Evolutionary conservation across 805 yeast genomes (phyloP).

Genomic region (Pichia nanzhaoensis): DNA sequence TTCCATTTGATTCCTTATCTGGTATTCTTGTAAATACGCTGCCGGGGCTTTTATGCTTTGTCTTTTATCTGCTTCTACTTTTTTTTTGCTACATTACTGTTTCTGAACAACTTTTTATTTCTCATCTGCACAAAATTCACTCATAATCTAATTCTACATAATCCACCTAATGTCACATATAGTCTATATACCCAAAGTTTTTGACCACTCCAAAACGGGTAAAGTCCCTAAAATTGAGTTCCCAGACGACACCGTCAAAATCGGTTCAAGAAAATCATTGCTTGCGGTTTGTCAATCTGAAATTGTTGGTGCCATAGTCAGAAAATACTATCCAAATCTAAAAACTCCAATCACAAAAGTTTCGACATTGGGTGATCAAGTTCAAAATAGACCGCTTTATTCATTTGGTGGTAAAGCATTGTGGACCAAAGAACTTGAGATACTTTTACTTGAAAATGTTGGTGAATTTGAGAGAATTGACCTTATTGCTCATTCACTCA

Average conservation of each 20-base stretch:
- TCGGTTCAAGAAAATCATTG: conserved; percentile 87
- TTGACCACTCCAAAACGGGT: conserved; percentile 6
- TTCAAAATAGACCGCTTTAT: conserved; percentile 77
- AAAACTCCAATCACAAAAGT: conserved; percentile 73
- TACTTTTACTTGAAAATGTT: conserved; percentile 55
- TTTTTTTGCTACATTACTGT: background rate
- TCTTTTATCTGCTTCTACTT: background rate
- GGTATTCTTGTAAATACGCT: too few relatives aligned
- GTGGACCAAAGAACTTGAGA: conserved; percentile 95
- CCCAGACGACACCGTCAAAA: conserved; percentile 27
- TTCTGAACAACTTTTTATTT: background rate
- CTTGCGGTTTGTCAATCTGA: conserved; percentile 85
- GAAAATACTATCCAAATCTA: conserved; percentile 50
- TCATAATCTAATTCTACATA: background rate
- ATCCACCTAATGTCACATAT: conserved; percentile 4
- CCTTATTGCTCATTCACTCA: conserved; percentile 86
- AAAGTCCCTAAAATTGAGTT: conserved; percentile 9
- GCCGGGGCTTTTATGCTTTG: background rate
- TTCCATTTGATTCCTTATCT: too few relatives aligned
- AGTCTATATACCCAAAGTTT: conserved; percentile 11
- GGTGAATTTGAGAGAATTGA: conserved; percentile 68
- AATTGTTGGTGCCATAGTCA: conserved; percentile 57
- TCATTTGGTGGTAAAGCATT: conserved; percentile 93
- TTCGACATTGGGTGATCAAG: conserved; percentile 85
- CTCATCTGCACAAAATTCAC: background rate